These are phyloP conservation scores for Brassica carinata DNA, from an alignment of 345 rosid genomes.

Conservation along the genomic window DNA sequence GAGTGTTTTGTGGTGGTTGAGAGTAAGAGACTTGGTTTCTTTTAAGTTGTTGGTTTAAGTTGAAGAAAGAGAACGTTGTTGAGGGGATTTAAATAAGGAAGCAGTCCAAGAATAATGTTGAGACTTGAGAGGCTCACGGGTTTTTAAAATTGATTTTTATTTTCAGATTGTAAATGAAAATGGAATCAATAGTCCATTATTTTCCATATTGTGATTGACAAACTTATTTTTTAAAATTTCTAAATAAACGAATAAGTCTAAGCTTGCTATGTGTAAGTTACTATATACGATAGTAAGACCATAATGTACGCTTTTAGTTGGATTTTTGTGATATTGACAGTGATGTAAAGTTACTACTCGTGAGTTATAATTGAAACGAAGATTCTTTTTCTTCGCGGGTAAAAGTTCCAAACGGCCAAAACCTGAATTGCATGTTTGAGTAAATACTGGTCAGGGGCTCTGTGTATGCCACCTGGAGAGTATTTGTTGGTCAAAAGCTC, in stretches of 20 bases:
- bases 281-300: conserved; percentile 4
- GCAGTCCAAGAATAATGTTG: conserved; percentile 37
- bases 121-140: conserved; percentile 45
- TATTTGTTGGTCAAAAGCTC: conserved; percentile 3
- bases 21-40: conserved; percentile 18
- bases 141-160: conserved; percentile 21
- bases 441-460: neutral
- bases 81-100: conserved; percentile 51
- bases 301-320: conserved; percentile 15
- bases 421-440: neutral
- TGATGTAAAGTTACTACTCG: conserved; percentile 28
- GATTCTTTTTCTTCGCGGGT: neutral
- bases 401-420: conserved; percentile 15
- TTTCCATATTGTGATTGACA: conserved; percentile 10
- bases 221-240: neutral
- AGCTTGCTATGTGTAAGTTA: neutral
- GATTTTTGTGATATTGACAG: conserved; percentile 26
- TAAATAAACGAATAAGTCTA: conserved; percentile 2
- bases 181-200: neutral
- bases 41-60: neutral
- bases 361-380: conserved; percentile 1
- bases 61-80: conserved; percentile 34
- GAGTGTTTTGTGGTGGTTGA: conserved; percentile 22
- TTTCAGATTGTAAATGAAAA: neutral
- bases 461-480: conserved; percentile 28